Percentiles rank a stretch among this genome's conserved stretches.
Evolutionary conservation across 139 green algal genomes (phyloP).

Genomic region (Zygnema cylindricum): DNA sequence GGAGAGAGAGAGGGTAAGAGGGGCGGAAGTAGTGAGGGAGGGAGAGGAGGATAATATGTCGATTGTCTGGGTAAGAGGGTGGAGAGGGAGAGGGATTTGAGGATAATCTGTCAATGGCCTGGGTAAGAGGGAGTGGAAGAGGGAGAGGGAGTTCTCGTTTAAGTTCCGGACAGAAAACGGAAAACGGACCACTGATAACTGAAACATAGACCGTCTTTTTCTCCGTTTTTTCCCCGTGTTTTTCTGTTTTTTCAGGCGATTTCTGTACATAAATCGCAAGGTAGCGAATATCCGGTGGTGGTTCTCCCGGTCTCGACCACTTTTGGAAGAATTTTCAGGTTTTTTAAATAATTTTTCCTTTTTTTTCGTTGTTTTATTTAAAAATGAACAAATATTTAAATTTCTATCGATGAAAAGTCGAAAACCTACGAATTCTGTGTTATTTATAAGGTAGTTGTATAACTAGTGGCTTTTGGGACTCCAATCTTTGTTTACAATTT

Average conservation of each 20-base stretch:
- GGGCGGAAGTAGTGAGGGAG: neutral
- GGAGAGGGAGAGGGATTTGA: neutral
- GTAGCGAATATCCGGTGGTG: conserved; percentile 79
- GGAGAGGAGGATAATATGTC: neutral
- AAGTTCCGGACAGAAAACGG: neutral
- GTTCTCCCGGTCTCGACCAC: conserved; percentile 72
- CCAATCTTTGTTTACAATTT: too few species aligned
- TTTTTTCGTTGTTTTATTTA: neutral
- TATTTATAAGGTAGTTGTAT: too few species aligned
- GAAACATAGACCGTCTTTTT: neutral
- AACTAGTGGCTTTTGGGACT: too few species aligned
- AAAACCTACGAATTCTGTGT: conserved; percentile 9
- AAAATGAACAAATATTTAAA: neutral
- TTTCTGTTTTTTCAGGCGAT: conserved; percentile 68
- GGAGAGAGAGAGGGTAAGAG: neutral
- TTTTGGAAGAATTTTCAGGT: conserved; percentile 63
- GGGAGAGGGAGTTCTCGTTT: neutral
- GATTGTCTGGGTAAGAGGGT: conserved; percentile 16
- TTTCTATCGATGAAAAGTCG: neutral
- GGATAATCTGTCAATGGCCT: conserved; percentile 15
- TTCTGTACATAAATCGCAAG: conserved; percentile 90
- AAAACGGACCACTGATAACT: neutral
- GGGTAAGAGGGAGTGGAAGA: conserved; percentile 11
- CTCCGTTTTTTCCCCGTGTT: neutral
- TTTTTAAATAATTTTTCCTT: too few species aligned